Conservation (phyloP, 257 asterid genomes). For the Fraxinus americana region DNA sequence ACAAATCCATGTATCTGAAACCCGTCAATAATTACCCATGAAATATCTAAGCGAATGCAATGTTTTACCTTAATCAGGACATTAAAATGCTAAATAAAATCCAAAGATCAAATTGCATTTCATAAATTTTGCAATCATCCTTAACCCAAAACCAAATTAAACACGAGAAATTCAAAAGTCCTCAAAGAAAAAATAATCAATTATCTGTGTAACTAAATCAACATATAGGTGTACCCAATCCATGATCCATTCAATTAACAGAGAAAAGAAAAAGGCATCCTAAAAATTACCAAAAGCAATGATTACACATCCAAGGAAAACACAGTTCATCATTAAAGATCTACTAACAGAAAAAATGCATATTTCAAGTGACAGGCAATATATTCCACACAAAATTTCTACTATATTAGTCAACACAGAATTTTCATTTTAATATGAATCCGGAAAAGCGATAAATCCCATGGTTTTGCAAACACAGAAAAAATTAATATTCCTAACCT, state of each 20-base stretch:
- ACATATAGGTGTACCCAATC: slow-evolving; percentile 17
- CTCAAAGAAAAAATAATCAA: not conserved
- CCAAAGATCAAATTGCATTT: slow-evolving; percentile 2
- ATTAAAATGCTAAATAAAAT: not conserved
- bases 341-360: not conserved
- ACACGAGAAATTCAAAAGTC: not conserved
- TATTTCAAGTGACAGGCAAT: not conserved
- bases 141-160: slow-evolving; percentile 1
- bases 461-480: not conserved
- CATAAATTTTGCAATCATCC: not conserved
- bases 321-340: slow-evolving; percentile 23
- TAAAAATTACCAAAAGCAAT: slow-evolving; percentile 19
- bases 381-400: not conserved
- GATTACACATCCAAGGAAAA: not conserved
- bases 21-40: not conserved
- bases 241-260: not conserved
- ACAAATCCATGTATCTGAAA: not conserved
- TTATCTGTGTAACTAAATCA: slow-evolving; percentile 22
- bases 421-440: too few species aligned
- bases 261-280: slow-evolving; percentile 1
- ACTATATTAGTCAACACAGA: not conserved
- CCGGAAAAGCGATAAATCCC: not conserved
- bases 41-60: not conserved
- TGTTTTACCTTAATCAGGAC: slow-evolving; percentile 2
- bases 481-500: not conserved